Base-by-base conservation (phyloP, 768 basidiomycete genomes). In the Auriculariales sp. region DNA sequence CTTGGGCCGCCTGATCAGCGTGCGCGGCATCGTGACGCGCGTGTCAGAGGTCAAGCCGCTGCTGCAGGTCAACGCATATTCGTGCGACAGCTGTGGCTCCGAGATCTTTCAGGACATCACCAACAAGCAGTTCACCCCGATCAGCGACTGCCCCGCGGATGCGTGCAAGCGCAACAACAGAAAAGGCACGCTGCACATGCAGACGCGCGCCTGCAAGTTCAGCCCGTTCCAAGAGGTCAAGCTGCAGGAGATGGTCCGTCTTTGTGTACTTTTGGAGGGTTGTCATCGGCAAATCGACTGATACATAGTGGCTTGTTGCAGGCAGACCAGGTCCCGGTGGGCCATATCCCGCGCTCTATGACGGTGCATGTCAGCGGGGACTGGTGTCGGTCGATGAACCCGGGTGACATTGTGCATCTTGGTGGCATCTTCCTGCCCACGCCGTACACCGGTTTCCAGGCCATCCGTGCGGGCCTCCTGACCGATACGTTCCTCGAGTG, bases 291-390 rank as follows among this genome's bases (percentile, higher is more conserved):
- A 33, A 44, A 19, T 59, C 33, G 17, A 46, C 25, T 1, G n/a
- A n/a, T n/a, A n/a, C n/a, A n/a, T n/a, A 14, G 45, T 50, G n/a
- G 30, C 11, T 46, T 46, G n/a, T 33, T 51, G 0, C 57, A 91
- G 91, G 87, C 94, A 24, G 94, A 98, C 60, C 95, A 99, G 81
- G 95, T 99, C 1, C 95, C 95, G 22, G 94, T 99, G 44, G 95
- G 95, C 3, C 95, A 99, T 63, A 99, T 99, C 51, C 95, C 95
- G 22, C 83, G 95, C 32, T 92, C 93, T 2, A 98, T 97, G 95
- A 92, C 92, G 0, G 65, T 95, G n/a, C 92, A 99, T 61, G 72
- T 97, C 29, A 81, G 89, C 55, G 95, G 95, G 22, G 82, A 74
- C 52, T 74, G 95, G 30, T 93, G 91, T 6, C 84, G 95, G 28